These are phyloP conservation scores for Aspergillus heteromorphus DNA, from an alignment of 495 filamentous ascomycete species.

Conservation along the genomic window DNA sequence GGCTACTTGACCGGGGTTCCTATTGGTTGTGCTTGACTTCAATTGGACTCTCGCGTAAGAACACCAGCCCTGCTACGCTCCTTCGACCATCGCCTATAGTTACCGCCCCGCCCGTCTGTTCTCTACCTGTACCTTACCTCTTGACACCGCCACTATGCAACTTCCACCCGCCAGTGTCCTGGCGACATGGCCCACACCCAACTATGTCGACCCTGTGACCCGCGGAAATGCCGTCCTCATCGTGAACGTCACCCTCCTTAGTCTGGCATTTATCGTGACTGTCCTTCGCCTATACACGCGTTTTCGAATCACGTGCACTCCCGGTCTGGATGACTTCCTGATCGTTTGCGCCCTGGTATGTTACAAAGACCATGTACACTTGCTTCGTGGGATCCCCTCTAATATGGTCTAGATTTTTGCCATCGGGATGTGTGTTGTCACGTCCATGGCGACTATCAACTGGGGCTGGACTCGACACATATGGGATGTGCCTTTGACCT, in stretches of 20 bases:
- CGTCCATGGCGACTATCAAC: conserved; percentile 34
- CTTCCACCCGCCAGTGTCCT: conserved; percentile 41
- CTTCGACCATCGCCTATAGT: neutral
- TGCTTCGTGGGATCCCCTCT: neutral
- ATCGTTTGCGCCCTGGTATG: conserved; percentile 36
- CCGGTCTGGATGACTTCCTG: conserved; percentile 45
- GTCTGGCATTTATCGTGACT: conserved; percentile 37
- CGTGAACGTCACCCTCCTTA: conserved; percentile 34
- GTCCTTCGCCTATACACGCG: conserved; percentile 46
- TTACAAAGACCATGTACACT: neutral
- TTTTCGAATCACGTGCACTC: conserved; percentile 36
- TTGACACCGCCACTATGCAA: conserved; percentile 22
- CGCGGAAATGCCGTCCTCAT: conserved; percentile 42
- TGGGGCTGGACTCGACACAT: conserved; percentile 54
- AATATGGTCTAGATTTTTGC: conserved; percentile 13
- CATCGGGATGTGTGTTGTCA: conserved; percentile 40
- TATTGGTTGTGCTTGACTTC: conserved; percentile 5
- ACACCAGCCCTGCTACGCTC: neutral
- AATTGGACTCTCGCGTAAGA: neutral
- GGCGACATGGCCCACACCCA: conserved; percentile 49
- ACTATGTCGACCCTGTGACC: conserved; percentile 48
- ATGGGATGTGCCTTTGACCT: conserved; percentile 42
- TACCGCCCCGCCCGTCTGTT: no score
- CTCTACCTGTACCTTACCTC: no score
- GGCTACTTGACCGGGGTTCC: conserved; percentile 4